Conservation (phyloP, 2,329 filamentous ascomycete species). For the Fusarium palustre region DNA sequence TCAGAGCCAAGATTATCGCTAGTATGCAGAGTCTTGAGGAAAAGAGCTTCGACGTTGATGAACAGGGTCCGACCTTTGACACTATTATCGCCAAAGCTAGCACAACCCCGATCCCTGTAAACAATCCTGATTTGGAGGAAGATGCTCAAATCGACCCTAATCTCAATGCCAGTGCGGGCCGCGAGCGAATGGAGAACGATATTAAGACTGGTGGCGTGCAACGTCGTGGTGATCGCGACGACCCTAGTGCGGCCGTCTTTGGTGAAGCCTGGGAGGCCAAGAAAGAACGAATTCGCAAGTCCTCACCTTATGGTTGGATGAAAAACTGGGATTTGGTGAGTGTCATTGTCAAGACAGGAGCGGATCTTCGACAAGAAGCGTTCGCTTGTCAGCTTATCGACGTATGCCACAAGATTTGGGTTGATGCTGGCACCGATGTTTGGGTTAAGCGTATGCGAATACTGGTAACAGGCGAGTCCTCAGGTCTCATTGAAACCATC, state of each 20-base stretch:
- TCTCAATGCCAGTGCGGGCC: slow-evolving; percentile 77
- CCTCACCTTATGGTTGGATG: slow-evolving; percentile 88
- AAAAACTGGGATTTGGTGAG: slow-evolving; percentile 90
- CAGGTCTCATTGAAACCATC: slow-evolving; percentile 87
- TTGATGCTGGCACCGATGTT: slow-evolving; percentile 78
- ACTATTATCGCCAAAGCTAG: slow-evolving; percentile 81
- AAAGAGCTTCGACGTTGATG: slow-evolving; percentile 82
- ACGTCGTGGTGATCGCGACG: slow-evolving; percentile 83
- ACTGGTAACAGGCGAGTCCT: slow-evolving; percentile 85
- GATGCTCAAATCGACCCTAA: slow-evolving; percentile 63
- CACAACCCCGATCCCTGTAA: slow-evolving; percentile 56
- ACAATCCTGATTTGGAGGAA: slow-evolving; percentile 66
- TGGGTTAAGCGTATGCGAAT: slow-evolving; percentile 93
- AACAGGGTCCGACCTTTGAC: slow-evolving; percentile 81
- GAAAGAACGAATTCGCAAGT: slow-evolving; percentile 84
- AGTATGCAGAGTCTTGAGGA: slow-evolving; percentile 91
- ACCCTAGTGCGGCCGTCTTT: slow-evolving; percentile 87
- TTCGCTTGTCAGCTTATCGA: slow-evolving; percentile 88
- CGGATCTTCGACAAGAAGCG: slow-evolving; percentile 84
- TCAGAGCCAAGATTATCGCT: slow-evolving; percentile 86
- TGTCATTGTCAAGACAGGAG: slow-evolving; percentile 88
- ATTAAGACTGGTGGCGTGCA: slow-evolving; percentile 87
- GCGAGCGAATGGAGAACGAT: slow-evolving; percentile 89
- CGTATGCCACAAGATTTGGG: slow-evolving; percentile 85
- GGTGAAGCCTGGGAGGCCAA: slow-evolving; percentile 88